Conservation (phyloP, 2,329 filamentous ascomycete genomes). For the Cercospora sesami region DNA sequence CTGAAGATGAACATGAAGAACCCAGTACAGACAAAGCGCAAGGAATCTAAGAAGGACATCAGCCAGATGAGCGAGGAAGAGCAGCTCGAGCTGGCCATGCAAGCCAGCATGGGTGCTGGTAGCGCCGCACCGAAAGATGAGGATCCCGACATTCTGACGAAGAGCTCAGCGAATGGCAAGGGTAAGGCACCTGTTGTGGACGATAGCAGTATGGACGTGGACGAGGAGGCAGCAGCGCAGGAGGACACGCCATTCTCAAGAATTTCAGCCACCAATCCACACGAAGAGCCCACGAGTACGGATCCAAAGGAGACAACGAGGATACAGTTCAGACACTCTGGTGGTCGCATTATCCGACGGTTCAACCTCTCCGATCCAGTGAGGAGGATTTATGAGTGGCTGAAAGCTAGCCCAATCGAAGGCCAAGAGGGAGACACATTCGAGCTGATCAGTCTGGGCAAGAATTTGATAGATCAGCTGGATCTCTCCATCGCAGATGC, state of each 20-base stretch:
- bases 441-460: slow-evolving; percentile 84
- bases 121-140: slow-evolving; percentile 57
- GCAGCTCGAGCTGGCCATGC: slow-evolving; percentile 90
- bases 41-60: slow-evolving; percentile 68
- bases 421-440: slow-evolving; percentile 77
- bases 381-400: slow-evolving; percentile 87
- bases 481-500: slow-evolving; percentile 73
- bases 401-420: slow-evolving; percentile 83
- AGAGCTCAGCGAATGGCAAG: slow-evolving; percentile 53
- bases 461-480: slow-evolving; percentile 74
- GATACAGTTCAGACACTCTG: slow-evolving; percentile 88
- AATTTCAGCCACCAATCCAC: slow-evolving; percentile 72
- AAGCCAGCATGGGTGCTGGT: slow-evolving; percentile 74
- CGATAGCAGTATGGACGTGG: slow-evolving; percentile 21
- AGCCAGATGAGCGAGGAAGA: slow-evolving; percentile 94
- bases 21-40: slow-evolving; percentile 77
- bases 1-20: slow-evolving; percentile 86
- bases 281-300: slow-evolving; percentile 69
- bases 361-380: slow-evolving; percentile 77
- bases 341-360: slow-evolving; percentile 80
- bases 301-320: slow-evolving; percentile 71
- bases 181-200: slow-evolving; percentile 52
- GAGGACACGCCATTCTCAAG: slow-evolving; percentile 57
- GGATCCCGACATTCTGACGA: slow-evolving; percentile 87
- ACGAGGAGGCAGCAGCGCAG: slow-evolving; percentile 20